Evolutionary conservation across 306 rosid genomes (phyloP), one percentile per base, ranked within the genome.

Genomic region (Bauhinia variegata): DNA sequence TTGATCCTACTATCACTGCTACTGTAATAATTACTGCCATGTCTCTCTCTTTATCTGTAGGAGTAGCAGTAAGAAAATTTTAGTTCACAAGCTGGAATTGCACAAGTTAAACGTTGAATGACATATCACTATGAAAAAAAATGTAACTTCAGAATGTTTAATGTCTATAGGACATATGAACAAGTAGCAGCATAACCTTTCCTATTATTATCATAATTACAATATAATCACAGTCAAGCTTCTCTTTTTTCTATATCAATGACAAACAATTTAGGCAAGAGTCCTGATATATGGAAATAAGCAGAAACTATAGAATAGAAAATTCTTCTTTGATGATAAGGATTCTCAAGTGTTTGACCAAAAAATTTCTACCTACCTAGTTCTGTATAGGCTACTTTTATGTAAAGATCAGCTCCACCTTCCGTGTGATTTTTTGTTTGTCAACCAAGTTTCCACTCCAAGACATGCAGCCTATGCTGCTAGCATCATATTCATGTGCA

Each of bases 371-470:
- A 63, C 50, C 4, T 9, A 63, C 83, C 42, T 0, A 68, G 43
- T 50, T 68, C 65, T 11, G 76, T 68, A 37, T 16, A 10, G 12
- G 74, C 14, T 15, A 11, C 6, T 8, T 80, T 70, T 0, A 70
- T 49, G 46, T 59, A 59, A 13, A 79, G 70, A 51, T 79, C 77
- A 23, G 30, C 31, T 28, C 78, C 78, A 6, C 77, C 71, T 2
- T 0, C 7, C n/a, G n/a, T 32, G 63, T 7, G 28, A 58, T 70
- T 7, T 15, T 39, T 1, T 5, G 28, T 5, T 54, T 10, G 71
- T 79, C 80, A 18, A 46, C 6, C 8, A 75, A 70, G 5, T 70
- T 36, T 6, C 12, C 30, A 9, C 31, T 59, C 84, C 84, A 75
- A 7, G 1, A 9, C 67, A 79, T 30, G n/a, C 80, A 79, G 0